Evolutionary conservation across 108 stramenopile genomes (phyloP).

Genomic region (Conticribra guillardii): DNA sequence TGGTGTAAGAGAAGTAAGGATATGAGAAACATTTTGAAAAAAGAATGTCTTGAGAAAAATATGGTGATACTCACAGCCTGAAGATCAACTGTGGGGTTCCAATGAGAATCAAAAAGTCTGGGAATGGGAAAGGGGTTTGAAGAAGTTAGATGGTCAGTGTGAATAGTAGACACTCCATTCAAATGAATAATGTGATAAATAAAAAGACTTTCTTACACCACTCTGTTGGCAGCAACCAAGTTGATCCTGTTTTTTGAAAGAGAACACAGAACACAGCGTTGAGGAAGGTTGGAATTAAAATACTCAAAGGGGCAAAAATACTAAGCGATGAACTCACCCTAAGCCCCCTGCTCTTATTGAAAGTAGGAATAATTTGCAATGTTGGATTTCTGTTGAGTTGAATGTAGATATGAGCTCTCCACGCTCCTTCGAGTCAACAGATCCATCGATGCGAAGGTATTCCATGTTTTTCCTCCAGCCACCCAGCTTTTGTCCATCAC

Average conservation of each 20-base stretch:
- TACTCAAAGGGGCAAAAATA: neutral
- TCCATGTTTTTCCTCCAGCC: constrained; percentile 63
- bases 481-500: constrained; percentile 38
- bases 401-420: constrained; percentile 60
- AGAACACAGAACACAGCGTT: neutral
- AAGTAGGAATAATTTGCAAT: constrained; percentile 48
- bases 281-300: too few species aligned
- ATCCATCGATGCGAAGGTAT: constrained; percentile 79
- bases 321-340: constrained; percentile 14
- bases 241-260: constrained; percentile 28
- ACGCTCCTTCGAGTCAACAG: constrained; percentile 55
- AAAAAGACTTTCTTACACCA: too few species aligned
- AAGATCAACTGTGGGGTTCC: constrained; percentile 65
- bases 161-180: too few species aligned
- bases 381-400: constrained; percentile 47
- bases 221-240: constrained; percentile 57
- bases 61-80: too few species aligned
- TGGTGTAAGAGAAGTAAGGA: too few species aligned
- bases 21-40: too few species aligned
- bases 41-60: too few species aligned
- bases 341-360: constrained; percentile 65
- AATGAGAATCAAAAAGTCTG: constrained; percentile 70
- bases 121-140: too few species aligned
- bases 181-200: too few species aligned
- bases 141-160: too few species aligned